phyloP scores from a whole-genome alignment of 1,139 yeast genomes.

The Hansenula sp. region DNA sequence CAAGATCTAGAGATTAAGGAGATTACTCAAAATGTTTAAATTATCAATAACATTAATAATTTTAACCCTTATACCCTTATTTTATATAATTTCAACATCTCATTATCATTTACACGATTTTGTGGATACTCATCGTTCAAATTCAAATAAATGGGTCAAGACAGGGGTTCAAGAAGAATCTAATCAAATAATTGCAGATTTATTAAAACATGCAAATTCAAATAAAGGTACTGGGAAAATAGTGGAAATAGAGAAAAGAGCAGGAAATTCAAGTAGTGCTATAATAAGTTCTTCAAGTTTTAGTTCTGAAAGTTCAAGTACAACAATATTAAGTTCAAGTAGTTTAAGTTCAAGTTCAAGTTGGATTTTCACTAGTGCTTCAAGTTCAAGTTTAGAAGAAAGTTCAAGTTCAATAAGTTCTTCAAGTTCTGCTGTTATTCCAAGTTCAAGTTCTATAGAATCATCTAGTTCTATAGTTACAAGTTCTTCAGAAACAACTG shows the following conservation, averaged over 20 bases:
- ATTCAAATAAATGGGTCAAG: too few relatives aligned
- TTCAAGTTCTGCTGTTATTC: background rate
- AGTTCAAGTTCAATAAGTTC: background rate
- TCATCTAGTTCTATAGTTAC: constrained; percentile 6
- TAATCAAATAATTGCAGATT: background rate
- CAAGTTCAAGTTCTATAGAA: constrained; percentile 2
- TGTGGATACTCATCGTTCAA: too few relatives aligned
- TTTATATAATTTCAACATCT: too few relatives aligned
- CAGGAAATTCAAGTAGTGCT: background rate
- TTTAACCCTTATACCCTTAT: too few relatives aligned
- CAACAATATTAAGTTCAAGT: background rate
- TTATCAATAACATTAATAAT: too few relatives aligned
- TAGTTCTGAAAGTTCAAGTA: background rate
- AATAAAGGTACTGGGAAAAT: background rate
- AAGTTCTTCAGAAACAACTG: too few relatives aligned
- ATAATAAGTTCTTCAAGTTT: background rate
- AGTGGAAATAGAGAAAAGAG: constrained; percentile 3
- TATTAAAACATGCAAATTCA: background rate
- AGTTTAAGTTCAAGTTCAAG: background rate
- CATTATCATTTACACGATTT: too few relatives aligned
- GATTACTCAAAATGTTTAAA: too few relatives aligned
- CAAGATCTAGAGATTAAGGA: too few relatives aligned
- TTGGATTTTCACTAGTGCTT: background rate
- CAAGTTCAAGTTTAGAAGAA: constrained; percentile 2
- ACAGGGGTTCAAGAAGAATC: too few relatives aligned